A percentile compares a stretch with the other conserved stretches of the same genome.
Evolutionary conservation across 441 rosid species (phyloP).

Genomic region (Euphorbia celastroides): DNA sequence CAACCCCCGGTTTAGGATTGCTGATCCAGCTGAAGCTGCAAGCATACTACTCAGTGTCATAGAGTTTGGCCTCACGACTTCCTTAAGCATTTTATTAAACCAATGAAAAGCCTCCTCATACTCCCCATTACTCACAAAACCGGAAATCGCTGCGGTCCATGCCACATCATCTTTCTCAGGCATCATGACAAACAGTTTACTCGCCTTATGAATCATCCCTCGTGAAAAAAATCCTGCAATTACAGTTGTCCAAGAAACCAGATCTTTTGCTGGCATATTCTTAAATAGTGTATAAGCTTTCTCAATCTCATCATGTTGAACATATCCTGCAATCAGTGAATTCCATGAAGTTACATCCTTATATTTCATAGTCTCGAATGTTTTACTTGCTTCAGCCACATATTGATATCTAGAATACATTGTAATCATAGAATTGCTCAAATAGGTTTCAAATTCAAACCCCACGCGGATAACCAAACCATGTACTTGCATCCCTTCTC

Average conservation of each 20-base stretch:
- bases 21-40: slow-evolving; percentile 63
- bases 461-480: slow-evolving; percentile 42
- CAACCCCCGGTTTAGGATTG: slow-evolving; percentile 42
- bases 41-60: slow-evolving; percentile 55
- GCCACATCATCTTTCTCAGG: slow-evolving; percentile 57
- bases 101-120: slow-evolving; percentile 51
- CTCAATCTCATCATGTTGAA: slow-evolving; percentile 32
- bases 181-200: slow-evolving; percentile 53
- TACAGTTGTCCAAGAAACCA: slow-evolving; percentile 70
- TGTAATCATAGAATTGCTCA: slow-evolving; percentile 44
- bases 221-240: slow-evolving; percentile 42
- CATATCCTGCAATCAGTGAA: slow-evolving; percentile 54
- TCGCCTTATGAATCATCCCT: slow-evolving; percentile 41
- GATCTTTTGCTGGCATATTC: slow-evolving; percentile 57
- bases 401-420: slow-evolving; percentile 56
- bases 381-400: slow-evolving; percentile 33
- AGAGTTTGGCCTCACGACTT: slow-evolving; percentile 42
- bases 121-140: slow-evolving; percentile 50
- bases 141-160: slow-evolving; percentile 68
- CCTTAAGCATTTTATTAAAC: slow-evolving; percentile 49
- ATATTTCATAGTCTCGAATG: slow-evolving; percentile 34
- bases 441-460: slow-evolving; percentile 41
- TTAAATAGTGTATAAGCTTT: slow-evolving; percentile 51
- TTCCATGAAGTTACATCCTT: slow-evolving; percentile 72
- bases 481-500: slow-evolving; percentile 56